phyloP scores from a whole-genome alignment of 2,329 filamentous ascomycete genomes.

The Beauveria australis region DNA sequence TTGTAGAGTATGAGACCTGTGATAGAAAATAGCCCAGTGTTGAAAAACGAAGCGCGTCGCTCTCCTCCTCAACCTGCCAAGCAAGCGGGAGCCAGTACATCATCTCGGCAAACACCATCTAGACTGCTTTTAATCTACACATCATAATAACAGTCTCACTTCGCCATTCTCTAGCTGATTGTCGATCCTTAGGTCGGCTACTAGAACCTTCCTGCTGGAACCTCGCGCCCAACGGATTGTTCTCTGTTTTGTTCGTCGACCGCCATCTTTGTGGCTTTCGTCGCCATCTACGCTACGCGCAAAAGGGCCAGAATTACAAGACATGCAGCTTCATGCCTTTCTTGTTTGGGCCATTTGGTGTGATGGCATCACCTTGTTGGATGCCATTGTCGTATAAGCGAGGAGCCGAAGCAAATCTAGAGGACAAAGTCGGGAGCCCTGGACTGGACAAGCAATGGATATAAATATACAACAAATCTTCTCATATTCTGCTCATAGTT shows the following conservation, averaged over 20 bases:
- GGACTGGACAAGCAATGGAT: not conserved
- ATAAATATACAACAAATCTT: constrained; percentile 5
- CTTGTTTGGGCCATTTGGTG: not conserved
- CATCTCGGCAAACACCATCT: not conserved
- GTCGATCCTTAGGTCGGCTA: not conserved
- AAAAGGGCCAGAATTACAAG: not conserved
- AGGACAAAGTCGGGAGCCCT: not conserved
- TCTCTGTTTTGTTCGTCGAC: not conserved
- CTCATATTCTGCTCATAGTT: constrained; percentile 3
- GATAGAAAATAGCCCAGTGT: too few relatives aligned
- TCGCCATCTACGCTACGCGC: constrained; percentile 6
- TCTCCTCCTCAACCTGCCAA: not conserved
- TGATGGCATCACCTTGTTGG: not conserved
- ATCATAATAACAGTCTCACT: constrained; percentile 3
- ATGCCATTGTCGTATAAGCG: not conserved
- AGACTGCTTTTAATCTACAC: not conserved
- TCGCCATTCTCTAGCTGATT: not conserved
- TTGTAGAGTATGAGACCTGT: not conserved
- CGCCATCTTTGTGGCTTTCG: constrained; percentile 6
- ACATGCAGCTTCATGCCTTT: not conserved
- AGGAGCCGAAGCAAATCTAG: not conserved
- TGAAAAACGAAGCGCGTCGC: not conserved
- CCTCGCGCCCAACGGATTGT: not conserved
- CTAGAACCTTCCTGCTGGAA: not conserved
- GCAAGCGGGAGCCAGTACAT: not conserved